Conservation (phyloP, 768 basidiomycete species). For the Termitomyces sp. region DNA sequence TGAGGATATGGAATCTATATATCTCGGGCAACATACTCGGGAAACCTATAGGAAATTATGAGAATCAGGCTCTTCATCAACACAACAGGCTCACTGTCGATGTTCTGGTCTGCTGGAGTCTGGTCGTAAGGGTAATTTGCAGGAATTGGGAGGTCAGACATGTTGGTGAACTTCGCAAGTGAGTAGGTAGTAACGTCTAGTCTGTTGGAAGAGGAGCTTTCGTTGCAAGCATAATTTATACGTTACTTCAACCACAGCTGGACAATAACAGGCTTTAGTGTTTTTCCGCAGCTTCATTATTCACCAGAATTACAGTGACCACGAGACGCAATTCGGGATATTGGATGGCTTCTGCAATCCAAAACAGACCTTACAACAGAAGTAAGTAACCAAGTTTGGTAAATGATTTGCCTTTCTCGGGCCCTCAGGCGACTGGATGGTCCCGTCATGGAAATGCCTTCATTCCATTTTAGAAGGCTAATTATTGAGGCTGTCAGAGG, state of each 20-base stretch:
- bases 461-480: not conserved
- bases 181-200: not conserved
- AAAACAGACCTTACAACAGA: not conserved
- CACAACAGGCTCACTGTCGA: not conserved
- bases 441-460: not conserved
- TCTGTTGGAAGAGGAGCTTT: not conserved
- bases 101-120: not conserved
- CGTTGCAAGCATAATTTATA: not conserved
- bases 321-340: not conserved
- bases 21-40: not conserved
- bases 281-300: not conserved
- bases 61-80: not conserved
- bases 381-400: not conserved
- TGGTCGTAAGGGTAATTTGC: not conserved
- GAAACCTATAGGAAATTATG: not conserved
- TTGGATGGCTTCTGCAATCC: not conserved
- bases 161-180: not conserved
- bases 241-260: not conserved
- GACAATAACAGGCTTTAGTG: not conserved
- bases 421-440: not conserved
- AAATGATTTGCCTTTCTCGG: not conserved
- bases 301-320: not conserved
- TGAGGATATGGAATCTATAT: not conserved
- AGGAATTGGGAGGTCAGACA: not conserved
- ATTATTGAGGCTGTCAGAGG: not conserved